Evolutionary conservation across 2,329 filamentous ascomycete species (phyloP).

Genomic region (Aspergillus hortae): DNA sequence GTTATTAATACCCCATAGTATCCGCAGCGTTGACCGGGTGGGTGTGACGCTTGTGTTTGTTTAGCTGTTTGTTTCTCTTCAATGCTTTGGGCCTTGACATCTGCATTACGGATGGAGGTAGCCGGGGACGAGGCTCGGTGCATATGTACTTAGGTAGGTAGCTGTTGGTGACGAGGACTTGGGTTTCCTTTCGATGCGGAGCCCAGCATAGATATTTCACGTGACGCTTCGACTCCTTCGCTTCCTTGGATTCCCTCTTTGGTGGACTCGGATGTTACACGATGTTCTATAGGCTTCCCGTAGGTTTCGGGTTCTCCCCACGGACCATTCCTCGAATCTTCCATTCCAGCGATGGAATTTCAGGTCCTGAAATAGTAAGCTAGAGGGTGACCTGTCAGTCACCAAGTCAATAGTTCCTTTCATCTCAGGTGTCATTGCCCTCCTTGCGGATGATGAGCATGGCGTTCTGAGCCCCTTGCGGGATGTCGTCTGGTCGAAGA

Average conservation of each 20-base stretch:
- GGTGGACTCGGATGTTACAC: neutral
- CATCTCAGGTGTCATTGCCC: neutral
- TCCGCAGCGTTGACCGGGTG: constrained; percentile 17
- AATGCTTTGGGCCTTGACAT: neutral
- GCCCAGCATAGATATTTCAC: neutral
- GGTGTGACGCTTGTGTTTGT: constrained; percentile 4
- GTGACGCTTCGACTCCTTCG: neutral
- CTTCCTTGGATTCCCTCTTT: neutral
- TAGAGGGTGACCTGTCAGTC: neutral
- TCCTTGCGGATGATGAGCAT: too few species aligned
- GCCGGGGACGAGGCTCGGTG: neutral
- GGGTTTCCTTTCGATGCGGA: neutral
- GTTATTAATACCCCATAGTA: constrained; percentile 26
- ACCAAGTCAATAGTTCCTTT: neutral
- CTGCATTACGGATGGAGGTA: neutral
- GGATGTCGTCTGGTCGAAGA: neutral
- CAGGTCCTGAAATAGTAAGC: too few species aligned
- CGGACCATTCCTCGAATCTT: neutral
- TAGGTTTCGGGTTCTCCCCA: neutral
- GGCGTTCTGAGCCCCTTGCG: neutral
- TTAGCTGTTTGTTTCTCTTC: constrained; percentile 1
- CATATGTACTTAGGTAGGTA: neutral
- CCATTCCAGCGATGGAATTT: neutral
- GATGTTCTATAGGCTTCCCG: too few species aligned
- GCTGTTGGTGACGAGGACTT: neutral